These are phyloP conservation scores for Groenewaldozyma salmanticensis DNA, from an alignment of 805 yeast species.

Conservation along the genomic window DNA sequence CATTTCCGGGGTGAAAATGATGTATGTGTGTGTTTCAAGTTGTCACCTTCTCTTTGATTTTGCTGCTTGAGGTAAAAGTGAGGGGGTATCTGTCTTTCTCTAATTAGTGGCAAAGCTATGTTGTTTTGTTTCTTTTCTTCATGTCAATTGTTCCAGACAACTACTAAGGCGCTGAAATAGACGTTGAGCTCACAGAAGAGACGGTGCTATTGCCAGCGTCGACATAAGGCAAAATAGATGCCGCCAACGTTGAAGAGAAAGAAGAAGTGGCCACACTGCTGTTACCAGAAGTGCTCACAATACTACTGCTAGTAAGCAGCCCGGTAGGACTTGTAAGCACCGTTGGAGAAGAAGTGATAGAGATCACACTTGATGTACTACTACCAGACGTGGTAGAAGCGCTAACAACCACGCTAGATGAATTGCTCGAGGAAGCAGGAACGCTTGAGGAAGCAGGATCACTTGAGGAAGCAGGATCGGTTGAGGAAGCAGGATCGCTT, in stretches of 20 bases:
- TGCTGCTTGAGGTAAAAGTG: no score
- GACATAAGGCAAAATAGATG: neutral
- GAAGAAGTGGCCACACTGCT: slow-evolving; percentile 6
- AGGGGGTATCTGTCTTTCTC: no score
- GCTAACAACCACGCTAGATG: neutral
- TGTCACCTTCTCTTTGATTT: no score
- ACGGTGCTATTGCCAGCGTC: neutral
- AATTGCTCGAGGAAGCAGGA: neutral
- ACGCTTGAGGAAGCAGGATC: neutral
- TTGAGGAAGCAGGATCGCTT: neutral
- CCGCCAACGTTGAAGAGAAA: slow-evolving; percentile 1
- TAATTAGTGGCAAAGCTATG: no score
- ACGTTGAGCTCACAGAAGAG: neutral
- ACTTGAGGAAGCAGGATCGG: neutral
- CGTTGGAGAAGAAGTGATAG: slow-evolving; percentile 6
- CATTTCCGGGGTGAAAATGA: no score
- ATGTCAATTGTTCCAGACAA: no score
- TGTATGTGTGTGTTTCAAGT: no score
- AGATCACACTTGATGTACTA: neutral
- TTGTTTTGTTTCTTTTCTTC: no score
- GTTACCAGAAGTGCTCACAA: slow-evolving; percentile 1
- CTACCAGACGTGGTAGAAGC: neutral
- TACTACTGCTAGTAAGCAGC: slow-evolving; percentile 2
- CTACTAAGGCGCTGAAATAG: no score
- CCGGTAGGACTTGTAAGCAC: slow-evolving; percentile 4